Conservation (phyloP, 1,284 basidiomycete genomes). For the Laetiporus sulphureus region DNA sequence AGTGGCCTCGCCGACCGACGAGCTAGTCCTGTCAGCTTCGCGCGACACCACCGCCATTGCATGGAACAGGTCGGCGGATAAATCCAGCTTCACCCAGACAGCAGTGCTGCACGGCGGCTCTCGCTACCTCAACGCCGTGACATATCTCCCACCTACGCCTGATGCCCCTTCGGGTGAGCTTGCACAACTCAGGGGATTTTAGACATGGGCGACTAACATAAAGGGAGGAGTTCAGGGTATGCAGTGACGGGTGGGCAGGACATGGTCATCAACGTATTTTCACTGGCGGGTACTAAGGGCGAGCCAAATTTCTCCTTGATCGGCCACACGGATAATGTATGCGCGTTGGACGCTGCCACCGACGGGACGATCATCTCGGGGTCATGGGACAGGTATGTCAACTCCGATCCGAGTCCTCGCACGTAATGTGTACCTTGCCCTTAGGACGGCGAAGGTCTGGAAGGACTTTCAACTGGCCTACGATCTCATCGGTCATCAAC, state of each 20-base stretch:
- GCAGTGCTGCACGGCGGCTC: constrained; percentile 61
- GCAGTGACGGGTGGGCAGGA: constrained; percentile 83
- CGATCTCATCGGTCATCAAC: constrained; percentile 81
- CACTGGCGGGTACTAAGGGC: constrained; percentile 46
- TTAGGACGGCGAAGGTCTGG: constrained; percentile 93
- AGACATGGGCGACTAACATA: too few species aligned
- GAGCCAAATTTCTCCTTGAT: constrained; percentile 78
- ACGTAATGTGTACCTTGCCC: constrained; percentile 6
- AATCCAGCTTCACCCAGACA: constrained; percentile 44
- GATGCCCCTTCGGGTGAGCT: constrained; percentile 62
- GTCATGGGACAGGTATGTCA: constrained; percentile 89
- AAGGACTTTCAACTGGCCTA: constrained; percentile 70
- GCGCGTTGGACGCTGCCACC: constrained; percentile 69
- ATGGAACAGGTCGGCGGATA: constrained; percentile 59
- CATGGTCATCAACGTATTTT: constrained; percentile 76
- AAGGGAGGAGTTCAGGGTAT: constrained; percentile 48
- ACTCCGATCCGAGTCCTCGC: constrained; percentile 1
- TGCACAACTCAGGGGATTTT: too few species aligned
- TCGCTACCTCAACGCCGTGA: constrained; percentile 78
- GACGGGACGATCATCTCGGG: constrained; percentile 84
- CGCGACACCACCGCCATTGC: constrained; percentile 85
- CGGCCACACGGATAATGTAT: constrained; percentile 91
- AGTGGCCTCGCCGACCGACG: constrained; percentile 60
- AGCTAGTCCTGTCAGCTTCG: constrained; percentile 80
- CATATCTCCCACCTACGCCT: constrained; percentile 61